Base-by-base conservation (phyloP, 768 basidiomycete species). In the Podaxis mareebaensis region DNA sequence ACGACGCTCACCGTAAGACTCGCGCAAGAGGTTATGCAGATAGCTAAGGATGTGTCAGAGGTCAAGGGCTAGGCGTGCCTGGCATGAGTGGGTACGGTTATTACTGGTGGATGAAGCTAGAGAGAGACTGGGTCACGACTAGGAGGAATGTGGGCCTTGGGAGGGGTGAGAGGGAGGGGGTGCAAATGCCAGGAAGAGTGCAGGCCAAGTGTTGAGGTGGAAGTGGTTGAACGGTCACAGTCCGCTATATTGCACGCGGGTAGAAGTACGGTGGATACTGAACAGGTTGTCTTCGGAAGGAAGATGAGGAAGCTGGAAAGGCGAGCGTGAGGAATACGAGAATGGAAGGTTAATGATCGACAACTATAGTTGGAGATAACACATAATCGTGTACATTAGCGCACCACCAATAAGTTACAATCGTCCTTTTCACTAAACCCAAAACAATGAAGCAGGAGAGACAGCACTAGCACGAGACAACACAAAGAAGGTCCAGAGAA, bases 171-270 rank as follows among this genome's bases (percentile, higher is more conserved):
- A 22, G 39, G 59, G 39, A 30, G 46, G 58, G 38, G 57, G 48
- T 6, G 53, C 5, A 11, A 24, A 8, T 11, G 46, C 33, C 8
- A 15, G 46, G 28, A 22, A 10, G 30, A 65, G 28, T 28, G 48
- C 22, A 13, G 63, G 36, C 38, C 33, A 60, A n/a, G 11, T 68
- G 12, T 70, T 68, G 74, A 65, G 54, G 4, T 77, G 75, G 75
- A 74, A 74, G 2, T 80, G 78, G 79, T 65, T 79, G 33, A 72
- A 72, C 0, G 78, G 79, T 58, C 71, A 77, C 0, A 78, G 79
- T 7, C 79, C 79, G 22, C 67, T 81, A 33, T 75, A 79, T 58
- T 78, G 76, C 49, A 56, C 64, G 6, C 33, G 66, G 4, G 73
- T 72, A 10, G 79, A 79, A 64, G 74, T 75, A 20, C 70, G 77